Evolutionary conservation across 345 rosid genomes (phyloP).

Genomic region (Hibiscus syriacus): DNA sequence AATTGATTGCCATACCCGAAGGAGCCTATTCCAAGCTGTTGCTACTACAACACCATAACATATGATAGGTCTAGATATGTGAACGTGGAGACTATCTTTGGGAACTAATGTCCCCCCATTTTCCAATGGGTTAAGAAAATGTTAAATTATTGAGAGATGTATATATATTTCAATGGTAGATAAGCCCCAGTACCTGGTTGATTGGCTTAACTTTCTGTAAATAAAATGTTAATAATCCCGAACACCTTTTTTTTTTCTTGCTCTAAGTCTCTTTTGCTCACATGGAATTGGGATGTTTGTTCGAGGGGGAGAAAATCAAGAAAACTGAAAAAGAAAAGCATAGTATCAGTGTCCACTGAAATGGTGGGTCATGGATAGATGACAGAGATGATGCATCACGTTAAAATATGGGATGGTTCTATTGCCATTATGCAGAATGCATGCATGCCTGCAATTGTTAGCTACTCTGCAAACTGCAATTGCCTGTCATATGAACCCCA

Average conservation of each 20-base stretch:
- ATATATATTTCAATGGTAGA: too few species aligned
- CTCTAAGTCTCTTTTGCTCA: slow-evolving; percentile 10
- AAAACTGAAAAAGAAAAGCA: too few species aligned
- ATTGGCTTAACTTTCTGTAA: slow-evolving; percentile 14
- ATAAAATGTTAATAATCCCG: not conserved
- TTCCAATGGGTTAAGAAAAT: slow-evolving; percentile 24
- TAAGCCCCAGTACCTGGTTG: slow-evolving; percentile 15
- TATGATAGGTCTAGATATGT: slow-evolving; percentile 72
- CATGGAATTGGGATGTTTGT: not conserved
- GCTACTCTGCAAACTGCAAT: too few species aligned
- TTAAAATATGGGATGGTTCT: slow-evolving; percentile 16
- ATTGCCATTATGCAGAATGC: slow-evolving; percentile 12
- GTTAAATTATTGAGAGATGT: slow-evolving; percentile 20
- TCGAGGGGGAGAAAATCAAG: not conserved
- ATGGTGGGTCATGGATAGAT: slow-evolving; percentile 1
- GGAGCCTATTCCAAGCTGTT: slow-evolving; percentile 86
- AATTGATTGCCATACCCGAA: slow-evolving; percentile 65
- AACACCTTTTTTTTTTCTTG: slow-evolving; percentile 11
- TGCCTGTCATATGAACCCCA: too few species aligned
- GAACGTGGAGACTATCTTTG: slow-evolving; percentile 31
- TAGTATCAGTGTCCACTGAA: not conserved
- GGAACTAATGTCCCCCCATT: slow-evolving; percentile 14
- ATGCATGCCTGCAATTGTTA: not conserved
- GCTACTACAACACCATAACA: slow-evolving; percentile 84
- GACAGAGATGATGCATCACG: slow-evolving; percentile 17